Conservation (phyloP, 75 land plant species). For the Azolla pinnata region DNA sequence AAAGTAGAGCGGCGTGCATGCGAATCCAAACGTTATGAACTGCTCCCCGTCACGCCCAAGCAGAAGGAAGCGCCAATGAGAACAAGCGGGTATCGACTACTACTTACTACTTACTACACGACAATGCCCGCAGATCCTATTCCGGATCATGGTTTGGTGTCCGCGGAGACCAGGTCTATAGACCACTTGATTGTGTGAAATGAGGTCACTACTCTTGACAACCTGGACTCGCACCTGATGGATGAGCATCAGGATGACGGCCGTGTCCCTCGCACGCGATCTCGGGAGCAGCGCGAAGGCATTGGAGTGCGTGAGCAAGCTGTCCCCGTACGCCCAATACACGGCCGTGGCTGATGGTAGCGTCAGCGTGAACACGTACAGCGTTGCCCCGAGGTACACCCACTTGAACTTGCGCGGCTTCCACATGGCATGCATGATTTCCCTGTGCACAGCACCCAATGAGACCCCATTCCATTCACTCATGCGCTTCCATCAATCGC, state of each 20-base stretch:
- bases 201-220: not conserved
- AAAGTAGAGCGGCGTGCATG: slow-evolving; percentile 57
- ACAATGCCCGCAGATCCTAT: no score
- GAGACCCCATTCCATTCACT: no score
- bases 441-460: no score
- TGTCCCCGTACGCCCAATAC: slow-evolving; percentile 68
- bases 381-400: slow-evolving; percentile 48
- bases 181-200: not conserved
- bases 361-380: slow-evolving; percentile 64
- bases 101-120: no score
- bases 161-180: not conserved
- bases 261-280: slow-evolving; percentile 34
- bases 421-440: slow-evolving; percentile 36
- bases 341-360: slow-evolving; percentile 52
- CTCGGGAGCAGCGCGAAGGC: slow-evolving; percentile 53
- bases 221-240: no score
- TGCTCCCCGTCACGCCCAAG: no score
- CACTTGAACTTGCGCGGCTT: slow-evolving; percentile 59
- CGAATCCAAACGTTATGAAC: slow-evolving; percentile 66
- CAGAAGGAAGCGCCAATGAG: no score
- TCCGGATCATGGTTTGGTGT: no score
- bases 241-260: slow-evolving; percentile 58
- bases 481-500: no score
- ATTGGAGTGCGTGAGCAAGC: slow-evolving; percentile 42
- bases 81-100: no score